Conservation (phyloP, 2,329 filamentous ascomycete species). For the Fusarium aywerte region DNA sequence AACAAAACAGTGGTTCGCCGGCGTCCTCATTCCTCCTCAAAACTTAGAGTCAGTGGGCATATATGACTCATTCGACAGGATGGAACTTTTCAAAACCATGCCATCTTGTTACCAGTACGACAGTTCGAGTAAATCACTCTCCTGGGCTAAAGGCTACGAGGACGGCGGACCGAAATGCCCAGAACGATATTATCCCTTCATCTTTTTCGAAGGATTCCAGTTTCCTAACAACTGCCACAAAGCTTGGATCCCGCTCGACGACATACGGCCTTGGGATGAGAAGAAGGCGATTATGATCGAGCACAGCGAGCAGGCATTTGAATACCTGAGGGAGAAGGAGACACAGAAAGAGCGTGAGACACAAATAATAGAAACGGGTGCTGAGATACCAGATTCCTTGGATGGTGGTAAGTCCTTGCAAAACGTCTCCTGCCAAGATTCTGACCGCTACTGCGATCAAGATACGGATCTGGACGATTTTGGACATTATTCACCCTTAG, state of each 20-base stretch:
- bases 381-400: background rate
- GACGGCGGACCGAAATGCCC: background rate
- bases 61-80: background rate
- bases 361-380: background rate
- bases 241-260: conserved; percentile 23
- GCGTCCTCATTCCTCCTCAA: conserved; percentile 16
- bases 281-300: background rate
- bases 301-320: conserved; percentile 7
- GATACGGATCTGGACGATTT: background rate
- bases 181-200: conserved; percentile 30
- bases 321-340: background rate
- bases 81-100: conserved; percentile 15
- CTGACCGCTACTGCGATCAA: background rate
- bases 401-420: background rate
- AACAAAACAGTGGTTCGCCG: conserved; percentile 22
- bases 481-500: background rate
- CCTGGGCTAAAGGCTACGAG: conserved; percentile 26
- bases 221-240: conserved; percentile 23
- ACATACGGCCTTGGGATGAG: conserved; percentile 7
- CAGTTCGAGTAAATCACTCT: conserved; percentile 1
- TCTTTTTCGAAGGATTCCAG: conserved; percentile 33
- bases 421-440: background rate
- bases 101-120: conserved; percentile 32
- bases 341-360: background rate
- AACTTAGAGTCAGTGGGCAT: conserved; percentile 13